Evolutionary conservation across 352 stramenopile genomes (phyloP).

Genomic region (Pythium insidiosum): DNA sequence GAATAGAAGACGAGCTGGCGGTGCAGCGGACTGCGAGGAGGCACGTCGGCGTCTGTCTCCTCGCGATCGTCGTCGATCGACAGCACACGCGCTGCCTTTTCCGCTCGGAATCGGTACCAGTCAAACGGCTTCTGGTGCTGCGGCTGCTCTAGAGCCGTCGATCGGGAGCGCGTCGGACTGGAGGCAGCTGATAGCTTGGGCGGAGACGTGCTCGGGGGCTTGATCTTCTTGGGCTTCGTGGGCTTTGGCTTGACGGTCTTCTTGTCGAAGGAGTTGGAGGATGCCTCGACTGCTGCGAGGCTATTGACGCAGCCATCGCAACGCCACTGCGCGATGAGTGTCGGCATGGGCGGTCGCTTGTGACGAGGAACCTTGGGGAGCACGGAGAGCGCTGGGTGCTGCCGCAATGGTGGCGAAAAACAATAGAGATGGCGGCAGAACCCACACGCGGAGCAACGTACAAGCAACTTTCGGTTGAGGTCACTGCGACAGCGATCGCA

Average conservation of each 20-base stretch:
- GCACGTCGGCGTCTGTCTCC: background rate
- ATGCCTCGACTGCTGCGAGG: background rate
- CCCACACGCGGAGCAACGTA: slow-evolving; percentile 30
- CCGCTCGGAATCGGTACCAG: slow-evolving; percentile 22
- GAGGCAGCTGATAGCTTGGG: background rate
- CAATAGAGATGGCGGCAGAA: slow-evolving; percentile 66
- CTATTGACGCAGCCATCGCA: slow-evolving; percentile 16
- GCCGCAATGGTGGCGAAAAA: slow-evolving; percentile 47
- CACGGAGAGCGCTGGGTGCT: slow-evolving; percentile 32
- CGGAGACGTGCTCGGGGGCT: background rate
- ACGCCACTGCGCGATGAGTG: slow-evolving; percentile 17
- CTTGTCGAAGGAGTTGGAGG: background rate
- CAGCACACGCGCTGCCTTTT: slow-evolving; percentile 10
- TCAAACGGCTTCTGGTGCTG: slow-evolving; percentile 10
- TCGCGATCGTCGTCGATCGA: background rate
- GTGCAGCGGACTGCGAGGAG: background rate
- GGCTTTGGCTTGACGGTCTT: background rate
- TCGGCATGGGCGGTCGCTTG: slow-evolving; percentile 5
- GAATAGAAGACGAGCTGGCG: slow-evolving; percentile 46
- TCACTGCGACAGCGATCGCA: slow-evolving; percentile 50
- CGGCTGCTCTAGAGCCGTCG: background rate
- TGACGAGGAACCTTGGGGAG: slow-evolving; percentile 13
- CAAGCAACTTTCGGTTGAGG: slow-evolving; percentile 56
- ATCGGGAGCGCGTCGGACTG: background rate
- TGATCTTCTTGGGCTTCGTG: background rate